These are phyloP conservation scores for Globisporangium mamillatum DNA, from an alignment of 352 stramenopile species.

Conservation along the genomic window DNA sequence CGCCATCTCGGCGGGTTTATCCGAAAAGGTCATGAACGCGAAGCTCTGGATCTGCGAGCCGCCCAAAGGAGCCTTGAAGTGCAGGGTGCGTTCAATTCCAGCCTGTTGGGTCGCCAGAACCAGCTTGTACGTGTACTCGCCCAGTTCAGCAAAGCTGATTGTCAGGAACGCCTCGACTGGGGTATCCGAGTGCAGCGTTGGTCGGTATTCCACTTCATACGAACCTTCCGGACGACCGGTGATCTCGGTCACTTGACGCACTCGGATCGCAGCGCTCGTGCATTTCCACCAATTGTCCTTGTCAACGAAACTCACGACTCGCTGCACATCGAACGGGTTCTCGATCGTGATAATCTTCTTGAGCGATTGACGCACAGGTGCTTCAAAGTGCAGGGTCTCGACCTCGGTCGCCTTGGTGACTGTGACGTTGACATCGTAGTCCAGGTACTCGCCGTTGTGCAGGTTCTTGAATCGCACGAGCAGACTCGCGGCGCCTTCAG, in stretches of 20 bases:
- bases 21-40: slow-evolving; percentile 60
- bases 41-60: slow-evolving; percentile 76
- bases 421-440: slow-evolving; percentile 54
- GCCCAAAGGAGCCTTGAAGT: slow-evolving; percentile 83
- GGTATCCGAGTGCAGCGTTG: slow-evolving; percentile 48
- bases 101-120: slow-evolving; percentile 70
- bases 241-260: slow-evolving; percentile 71
- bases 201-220: slow-evolving; percentile 90
- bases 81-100: slow-evolving; percentile 60
- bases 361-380: slow-evolving; percentile 78
- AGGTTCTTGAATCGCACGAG: slow-evolving; percentile 80
- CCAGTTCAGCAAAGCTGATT: slow-evolving; percentile 83
- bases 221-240: slow-evolving; percentile 67
- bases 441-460: slow-evolving; percentile 82
- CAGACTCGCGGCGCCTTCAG: slow-evolving; percentile 54
- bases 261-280: slow-evolving; percentile 63
- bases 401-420: slow-evolving; percentile 65
- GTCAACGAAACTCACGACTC: slow-evolving; percentile 56
- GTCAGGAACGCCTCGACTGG: slow-evolving; percentile 55
- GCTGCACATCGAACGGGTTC: slow-evolving; percentile 75
- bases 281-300: slow-evolving; percentile 78
- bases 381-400: slow-evolving; percentile 80
- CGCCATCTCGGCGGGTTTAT: slow-evolving; percentile 40
- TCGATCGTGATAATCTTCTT: slow-evolving; percentile 87
- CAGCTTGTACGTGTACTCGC: slow-evolving; percentile 88